Evolutionary conservation across 2,329 filamentous ascomycete species (phyloP).

Genomic region (Fusarium secorum): DNA sequence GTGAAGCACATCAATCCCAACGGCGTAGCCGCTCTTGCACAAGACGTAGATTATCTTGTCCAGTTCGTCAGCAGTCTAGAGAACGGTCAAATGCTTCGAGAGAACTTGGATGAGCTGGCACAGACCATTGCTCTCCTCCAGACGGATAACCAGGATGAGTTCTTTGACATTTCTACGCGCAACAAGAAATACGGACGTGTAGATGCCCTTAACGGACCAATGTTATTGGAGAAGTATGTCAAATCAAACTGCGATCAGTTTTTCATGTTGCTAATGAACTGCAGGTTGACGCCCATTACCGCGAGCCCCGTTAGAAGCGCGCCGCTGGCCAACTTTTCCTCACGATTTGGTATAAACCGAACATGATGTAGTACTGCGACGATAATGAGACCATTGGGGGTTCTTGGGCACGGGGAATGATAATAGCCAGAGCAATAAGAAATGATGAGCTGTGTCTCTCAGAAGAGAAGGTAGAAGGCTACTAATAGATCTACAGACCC

Average conservation of each 20-base stretch:
- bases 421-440: not conserved
- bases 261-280: slow-evolving; percentile 29
- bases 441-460: not conserved
- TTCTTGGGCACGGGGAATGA: not conserved
- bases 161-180: slow-evolving; percentile 87
- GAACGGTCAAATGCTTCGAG: slow-evolving; percentile 82
- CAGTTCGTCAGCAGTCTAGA: slow-evolving; percentile 87
- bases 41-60: slow-evolving; percentile 84
- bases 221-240: slow-evolving; percentile 87
- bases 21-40: slow-evolving; percentile 80
- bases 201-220: slow-evolving; percentile 86
- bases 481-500: not conserved
- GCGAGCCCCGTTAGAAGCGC: slow-evolving; percentile 66
- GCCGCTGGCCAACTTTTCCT: slow-evolving; percentile 76
- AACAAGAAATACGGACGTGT: slow-evolving; percentile 96
- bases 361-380: slow-evolving; percentile 19
- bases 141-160: slow-evolving; percentile 91
- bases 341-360: slow-evolving; percentile 72
- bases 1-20: slow-evolving; percentile 89
- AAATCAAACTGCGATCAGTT: not conserved
- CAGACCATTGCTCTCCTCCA: slow-evolving; percentile 92
- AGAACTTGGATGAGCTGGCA: slow-evolving; percentile 90
- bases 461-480: not conserved
- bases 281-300: slow-evolving; percentile 70
- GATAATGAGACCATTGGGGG: slow-evolving; percentile 2